Evolutionary conservation across 768 basidiomycete genomes (phyloP), one percentile per base, ranked within the genome.

Genomic region (Xerocomus potaroensis): DNA sequence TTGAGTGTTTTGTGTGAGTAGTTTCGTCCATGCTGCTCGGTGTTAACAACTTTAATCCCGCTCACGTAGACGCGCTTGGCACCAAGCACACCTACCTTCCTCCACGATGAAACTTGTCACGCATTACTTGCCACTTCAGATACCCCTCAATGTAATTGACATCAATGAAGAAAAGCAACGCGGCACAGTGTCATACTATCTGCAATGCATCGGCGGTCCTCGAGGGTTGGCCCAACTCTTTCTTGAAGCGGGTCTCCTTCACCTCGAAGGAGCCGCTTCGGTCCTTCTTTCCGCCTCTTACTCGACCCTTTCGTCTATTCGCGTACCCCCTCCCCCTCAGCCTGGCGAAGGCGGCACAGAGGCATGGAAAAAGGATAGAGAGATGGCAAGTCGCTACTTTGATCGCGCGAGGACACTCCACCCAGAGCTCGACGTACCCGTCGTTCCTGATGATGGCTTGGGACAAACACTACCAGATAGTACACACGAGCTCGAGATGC

Each of bases 191-290:
- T 65, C 71, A 0, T 90, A 90, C 64, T 84, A 83, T 57, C 55
- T 82, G 30, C 75, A 80, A 35, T 79, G 78, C 41, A 66, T 91
- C 8, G 88, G 88, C 19, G 85, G 87, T 26, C 56, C 72, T n/a
- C 60, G 62, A 15, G 84, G 83, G 0, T 71, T 90, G 2, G 87
- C 84, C 1, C 83, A 81, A 47, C 78, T 91, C 8, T 90, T 87
- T 64, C 69, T 87, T 6, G 85, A 88, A 63, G 84, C 84, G 5
- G 88, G 88, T 3, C 72, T 89, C 22, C 77, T 91, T 24, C 80
- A 90, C 59, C 73, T 90, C n/a, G 88, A 91, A 62, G 88, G 88
- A 7, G 77, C 84, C 12, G 87, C 88, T 15, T 75, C 82, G 0
- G 70, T 73, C n/a, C 72, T 90, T 24, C 76, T 89, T 24, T 75